A percentile compares a stretch with the other conserved stretches of the same genome.
phyloP scores from a whole-genome alignment of 345 rosid species.

The Punica granatum region DNA sequence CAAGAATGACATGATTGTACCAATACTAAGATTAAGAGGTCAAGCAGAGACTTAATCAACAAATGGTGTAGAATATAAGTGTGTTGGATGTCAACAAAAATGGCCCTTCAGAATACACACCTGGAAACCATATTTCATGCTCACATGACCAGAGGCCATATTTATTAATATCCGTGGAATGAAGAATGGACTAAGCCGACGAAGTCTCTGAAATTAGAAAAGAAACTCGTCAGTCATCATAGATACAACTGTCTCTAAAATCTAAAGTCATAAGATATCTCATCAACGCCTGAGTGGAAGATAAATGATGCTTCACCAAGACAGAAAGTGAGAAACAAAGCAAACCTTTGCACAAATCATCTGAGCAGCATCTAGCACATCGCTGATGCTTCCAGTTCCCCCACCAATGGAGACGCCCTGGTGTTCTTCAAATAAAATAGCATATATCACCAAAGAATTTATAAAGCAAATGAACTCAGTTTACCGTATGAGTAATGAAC shows the following conservation, averaged over 20 bases:
- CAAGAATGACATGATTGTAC: background rate
- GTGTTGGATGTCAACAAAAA: background rate
- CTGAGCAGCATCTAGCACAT: constrained; percentile 73
- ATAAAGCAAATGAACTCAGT: background rate
- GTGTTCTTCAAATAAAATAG: constrained; percentile 27
- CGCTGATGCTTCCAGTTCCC: constrained; percentile 89
- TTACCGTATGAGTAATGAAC: background rate
- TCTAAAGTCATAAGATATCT: background rate
- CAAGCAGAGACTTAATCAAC: background rate
- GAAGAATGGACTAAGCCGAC: constrained; percentile 91
- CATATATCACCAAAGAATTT: constrained; percentile 12
- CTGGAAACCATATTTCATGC: constrained; percentile 96
- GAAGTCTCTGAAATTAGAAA: constrained; percentile 56
- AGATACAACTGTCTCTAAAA: constrained; percentile 4
- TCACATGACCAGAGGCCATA: constrained; percentile 97
- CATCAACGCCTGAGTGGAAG: background rate
- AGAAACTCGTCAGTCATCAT: constrained; percentile 4
- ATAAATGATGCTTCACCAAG: background rate
- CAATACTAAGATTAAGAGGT: background rate
- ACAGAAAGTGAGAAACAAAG: constrained; percentile 10
- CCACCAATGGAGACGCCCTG: constrained; percentile 98
- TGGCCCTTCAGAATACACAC: constrained; percentile 24
- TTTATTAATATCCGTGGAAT: constrained; percentile 87
- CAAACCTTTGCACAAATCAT: constrained; percentile 82
- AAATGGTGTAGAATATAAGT: background rate